phyloP scores from a whole-genome alignment of 2,329 filamentous ascomycete species.

The Byssoonygena ceratinophila region DNA sequence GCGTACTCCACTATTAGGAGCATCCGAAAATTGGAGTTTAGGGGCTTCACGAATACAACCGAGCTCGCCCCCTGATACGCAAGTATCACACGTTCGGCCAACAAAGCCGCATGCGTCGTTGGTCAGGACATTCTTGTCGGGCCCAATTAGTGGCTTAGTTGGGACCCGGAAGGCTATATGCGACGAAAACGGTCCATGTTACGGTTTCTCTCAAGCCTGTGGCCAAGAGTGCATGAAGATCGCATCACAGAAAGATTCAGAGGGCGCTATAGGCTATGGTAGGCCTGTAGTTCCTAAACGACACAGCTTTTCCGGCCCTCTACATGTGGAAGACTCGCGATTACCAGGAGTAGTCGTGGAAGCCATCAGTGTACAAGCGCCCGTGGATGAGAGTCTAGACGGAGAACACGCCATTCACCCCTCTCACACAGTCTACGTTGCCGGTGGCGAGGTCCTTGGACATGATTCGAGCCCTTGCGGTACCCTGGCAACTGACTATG shows the following conservation, averaged over 20 bases:
- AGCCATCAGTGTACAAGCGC: neutral
- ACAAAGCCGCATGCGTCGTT: conserved; percentile 7
- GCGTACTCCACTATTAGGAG: conserved; percentile 8
- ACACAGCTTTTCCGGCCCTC: conserved; percentile 1
- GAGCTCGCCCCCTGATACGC: neutral
- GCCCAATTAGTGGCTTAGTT: conserved; percentile 14
- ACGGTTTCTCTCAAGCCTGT: conserved; percentile 52
- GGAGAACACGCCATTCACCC: neutral
- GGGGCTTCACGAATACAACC: neutral
- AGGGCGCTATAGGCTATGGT: neutral
- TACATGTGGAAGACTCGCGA: neutral
- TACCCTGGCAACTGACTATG: neutral
- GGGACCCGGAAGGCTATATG: conserved; percentile 28
- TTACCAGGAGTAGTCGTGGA: neutral
- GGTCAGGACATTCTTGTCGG: conserved; percentile 11
- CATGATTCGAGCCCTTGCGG: neutral
- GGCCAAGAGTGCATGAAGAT: conserved; percentile 50
- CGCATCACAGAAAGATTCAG: conserved; percentile 20
- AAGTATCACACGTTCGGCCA: neutral
- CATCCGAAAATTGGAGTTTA: neutral
- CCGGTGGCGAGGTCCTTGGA: neutral
- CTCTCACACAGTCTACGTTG: neutral
- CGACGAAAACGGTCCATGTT: conserved; percentile 50
- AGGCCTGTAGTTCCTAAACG: neutral
- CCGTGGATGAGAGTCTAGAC: neutral